Base-by-base conservation (phyloP, 2,329 filamentous ascomycete genomes). In the Colletotrichum eleusines region DNA sequence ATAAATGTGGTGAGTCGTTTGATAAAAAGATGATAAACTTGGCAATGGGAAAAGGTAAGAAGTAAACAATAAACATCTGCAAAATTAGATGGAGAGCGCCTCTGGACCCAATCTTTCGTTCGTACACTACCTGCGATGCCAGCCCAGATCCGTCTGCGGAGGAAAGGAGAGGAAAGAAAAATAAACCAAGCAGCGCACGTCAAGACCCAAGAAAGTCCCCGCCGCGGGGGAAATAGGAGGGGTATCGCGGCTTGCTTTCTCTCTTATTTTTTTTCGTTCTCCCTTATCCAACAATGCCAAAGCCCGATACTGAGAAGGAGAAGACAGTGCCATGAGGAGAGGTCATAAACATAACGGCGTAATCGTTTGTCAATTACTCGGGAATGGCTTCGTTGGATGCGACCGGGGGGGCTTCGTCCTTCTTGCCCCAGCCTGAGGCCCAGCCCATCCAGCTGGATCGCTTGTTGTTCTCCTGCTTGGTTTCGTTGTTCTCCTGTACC, bases 401-500 rank as follows among this genome's bases (percentile, higher is more conserved):
- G 40, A 40, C 42, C 16, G 68, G 75, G 72, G 68, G 69, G 59
- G 73, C 60, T 14, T 87, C 86, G 60, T 88, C 86, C 80, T 87
- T 88, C 80, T 85, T 86, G 78, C 83, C 84, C 77, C 79, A 81
- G 35, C 77, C 79, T 14, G 74, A 74, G 33, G 84, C 83, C 88
- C 89, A 91, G 16, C 88, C 88, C 69, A 91, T 86, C 90, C 90
- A 92, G 79, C 89, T 91, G 26, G 85, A 83, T 58, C 90, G 83
- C 83, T 91, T 91, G 76, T 86, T 87, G 40, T 77, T 80, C 63
- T 84, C 80, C 26, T 79, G 78, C 75, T 85, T 84, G 2, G 78
- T 78, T 61, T 88, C 87, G 28, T 82, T 80, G 74, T 91, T 91
- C 82, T 97, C 94, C 81, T 96, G 93, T 57, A 98, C 94, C 38